Evolutionary conservation across 371 early-diverging fungal species (phyloP).

Genomic region (Pancytospora philotis): DNA sequence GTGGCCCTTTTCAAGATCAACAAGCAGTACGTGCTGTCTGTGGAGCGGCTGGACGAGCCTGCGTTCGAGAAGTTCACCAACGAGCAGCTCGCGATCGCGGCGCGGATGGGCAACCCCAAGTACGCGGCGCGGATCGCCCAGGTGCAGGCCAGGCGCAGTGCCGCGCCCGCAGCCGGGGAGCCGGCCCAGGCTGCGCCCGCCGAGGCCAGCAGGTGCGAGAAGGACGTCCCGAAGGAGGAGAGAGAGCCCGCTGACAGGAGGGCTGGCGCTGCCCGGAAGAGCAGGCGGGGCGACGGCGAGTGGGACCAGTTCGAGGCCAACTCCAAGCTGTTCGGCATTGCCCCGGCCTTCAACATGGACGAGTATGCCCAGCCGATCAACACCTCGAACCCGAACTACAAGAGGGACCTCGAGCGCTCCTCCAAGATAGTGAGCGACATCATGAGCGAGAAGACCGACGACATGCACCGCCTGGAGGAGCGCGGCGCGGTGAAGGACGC

Average conservation of each 20-base stretch:
- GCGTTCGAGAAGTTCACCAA: conserved; percentile 8
- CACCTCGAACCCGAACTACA: conserved; percentile 69
- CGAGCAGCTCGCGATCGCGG: conserved; percentile 1
- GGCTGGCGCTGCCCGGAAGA: background rate
- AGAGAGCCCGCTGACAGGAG: background rate
- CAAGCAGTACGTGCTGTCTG: background rate
- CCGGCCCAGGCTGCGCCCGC: background rate
- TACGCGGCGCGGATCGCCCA: background rate
- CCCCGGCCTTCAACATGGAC: conserved; percentile 80
- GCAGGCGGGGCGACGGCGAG: conserved; percentile 23
- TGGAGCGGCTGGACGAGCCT: background rate
- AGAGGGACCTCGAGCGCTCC: conserved; percentile 73
- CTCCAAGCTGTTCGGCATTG: conserved; percentile 79
- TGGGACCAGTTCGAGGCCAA: conserved; percentile 98
- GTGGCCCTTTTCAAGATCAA: background rate
- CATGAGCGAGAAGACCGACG: background rate
- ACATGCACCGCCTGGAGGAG: background rate
- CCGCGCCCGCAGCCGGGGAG: background rate
- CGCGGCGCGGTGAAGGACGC: background rate
- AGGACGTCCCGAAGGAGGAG: background rate
- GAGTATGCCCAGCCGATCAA: conserved; percentile 84
- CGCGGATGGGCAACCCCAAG: background rate
- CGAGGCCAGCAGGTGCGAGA: background rate
- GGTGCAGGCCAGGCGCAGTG: background rate
- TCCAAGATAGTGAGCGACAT: conserved; percentile 70